These are phyloP conservation scores for Prunus mongolica DNA, from an alignment of 306 rosid species.

Conservation along the genomic window DNA sequence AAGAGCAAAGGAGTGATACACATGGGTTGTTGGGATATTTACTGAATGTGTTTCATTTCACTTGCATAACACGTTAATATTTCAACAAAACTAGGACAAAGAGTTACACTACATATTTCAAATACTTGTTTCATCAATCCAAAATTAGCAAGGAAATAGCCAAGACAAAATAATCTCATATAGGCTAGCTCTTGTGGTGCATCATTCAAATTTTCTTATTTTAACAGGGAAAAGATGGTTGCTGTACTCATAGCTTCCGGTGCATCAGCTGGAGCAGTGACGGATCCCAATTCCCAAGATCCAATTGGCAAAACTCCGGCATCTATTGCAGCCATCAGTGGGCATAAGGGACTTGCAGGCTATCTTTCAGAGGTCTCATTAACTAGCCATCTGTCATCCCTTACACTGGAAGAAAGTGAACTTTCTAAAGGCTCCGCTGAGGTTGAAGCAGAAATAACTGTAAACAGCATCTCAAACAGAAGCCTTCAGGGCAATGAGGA, in stretches of 20 bases:
- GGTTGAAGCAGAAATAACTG: conserved; percentile 65
- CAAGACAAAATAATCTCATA: not conserved
- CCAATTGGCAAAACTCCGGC: conserved; percentile 85
- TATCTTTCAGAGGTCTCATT: conserved; percentile 85
- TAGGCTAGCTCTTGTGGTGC: not conserved
- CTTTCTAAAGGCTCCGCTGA: conserved; percentile 59
- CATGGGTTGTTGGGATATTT: not conserved
- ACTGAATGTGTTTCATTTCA: not conserved
- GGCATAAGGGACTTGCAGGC: conserved; percentile 95
- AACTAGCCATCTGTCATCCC: conserved; percentile 85
- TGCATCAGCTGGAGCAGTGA: conserved; percentile 96
- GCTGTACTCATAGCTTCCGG: conserved; percentile 82
- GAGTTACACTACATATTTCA: not conserved
- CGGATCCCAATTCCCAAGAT: conserved; percentile 75
- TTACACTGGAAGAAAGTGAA: conserved; percentile 70
- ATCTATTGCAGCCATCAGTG: conserved; percentile 60
- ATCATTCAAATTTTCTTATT: conserved; percentile 5
- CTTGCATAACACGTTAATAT: not conserved
- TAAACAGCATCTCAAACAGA: conserved; percentile 46
- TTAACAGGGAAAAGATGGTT: conserved; percentile 82
- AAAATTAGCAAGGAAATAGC: not conserved
- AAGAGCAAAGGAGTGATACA: not conserved
- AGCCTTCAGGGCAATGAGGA: conserved; percentile 45
- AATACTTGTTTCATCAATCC: not conserved
- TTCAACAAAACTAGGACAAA: not conserved